phyloP scores from a whole-genome alignment of 116 monocot genomes.

The Dioscorea cayenensis region DNA sequence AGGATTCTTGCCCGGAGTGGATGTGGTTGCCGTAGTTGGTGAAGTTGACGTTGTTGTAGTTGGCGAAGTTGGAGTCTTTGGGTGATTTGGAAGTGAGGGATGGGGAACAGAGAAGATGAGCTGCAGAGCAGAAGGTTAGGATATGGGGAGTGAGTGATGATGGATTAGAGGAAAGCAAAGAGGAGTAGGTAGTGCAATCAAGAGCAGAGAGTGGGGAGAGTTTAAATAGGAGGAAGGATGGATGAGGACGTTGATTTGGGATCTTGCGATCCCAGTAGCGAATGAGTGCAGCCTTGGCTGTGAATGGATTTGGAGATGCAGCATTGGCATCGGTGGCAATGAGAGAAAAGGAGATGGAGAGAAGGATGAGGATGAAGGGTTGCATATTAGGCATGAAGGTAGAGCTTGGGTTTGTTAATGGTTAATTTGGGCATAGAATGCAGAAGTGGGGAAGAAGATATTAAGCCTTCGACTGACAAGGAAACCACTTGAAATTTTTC shows the following conservation, averaged over 20 bases:
- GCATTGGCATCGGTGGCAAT: background rate
- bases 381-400: too few relatives aligned
- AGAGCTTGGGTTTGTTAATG: too few relatives aligned
- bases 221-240: conserved; percentile 25
- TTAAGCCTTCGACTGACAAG: too few relatives aligned
- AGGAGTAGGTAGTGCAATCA: conserved; percentile 13
- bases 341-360: too few relatives aligned
- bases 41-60: conserved; percentile 46
- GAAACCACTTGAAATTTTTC: too few relatives aligned
- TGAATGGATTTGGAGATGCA: conserved; percentile 12
- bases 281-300: conserved; percentile 20
- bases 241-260: conserved; percentile 11
- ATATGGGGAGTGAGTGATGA: conserved; percentile 13
- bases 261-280: conserved; percentile 36
- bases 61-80: conserved; percentile 19
- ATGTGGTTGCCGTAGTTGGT: conserved; percentile 43
- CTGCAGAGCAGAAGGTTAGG: conserved; percentile 22
- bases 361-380: too few relatives aligned
- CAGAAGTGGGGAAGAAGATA: too few relatives aligned
- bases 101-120: conserved; percentile 16
- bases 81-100: background rate
- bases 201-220: conserved; percentile 14
- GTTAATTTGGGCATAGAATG: too few relatives aligned
- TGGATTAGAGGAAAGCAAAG: conserved; percentile 3
- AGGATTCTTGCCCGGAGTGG: conserved; percentile 26